Evolutionary conservation across 1,284 basidiomycete species (phyloP).

Genomic region (Exobasidium cylindrosporum): DNA sequence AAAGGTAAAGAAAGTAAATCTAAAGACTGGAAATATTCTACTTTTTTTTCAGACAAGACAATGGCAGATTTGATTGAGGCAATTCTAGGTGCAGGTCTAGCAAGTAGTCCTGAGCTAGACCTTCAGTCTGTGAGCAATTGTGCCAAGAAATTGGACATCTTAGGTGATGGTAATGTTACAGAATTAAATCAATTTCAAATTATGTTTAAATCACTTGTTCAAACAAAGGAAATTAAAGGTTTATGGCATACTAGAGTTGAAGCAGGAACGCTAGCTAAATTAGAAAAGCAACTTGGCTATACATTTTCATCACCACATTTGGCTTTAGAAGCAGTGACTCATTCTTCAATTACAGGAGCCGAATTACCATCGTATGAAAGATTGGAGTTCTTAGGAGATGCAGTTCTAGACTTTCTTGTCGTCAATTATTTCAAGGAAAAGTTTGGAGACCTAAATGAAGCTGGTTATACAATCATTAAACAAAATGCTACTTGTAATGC

Average conservation of each 20-base stretch:
- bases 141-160: constrained; percentile 1
- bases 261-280: not conserved
- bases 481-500: constrained; percentile 21
- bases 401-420: constrained; percentile 32
- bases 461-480: constrained; percentile 30
- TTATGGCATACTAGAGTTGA: not conserved
- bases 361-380: constrained; percentile 35
- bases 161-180: not conserved
- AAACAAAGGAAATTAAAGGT: not conserved
- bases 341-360: constrained; percentile 25
- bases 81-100: constrained; percentile 24
- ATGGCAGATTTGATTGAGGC: constrained; percentile 35
- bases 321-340: constrained; percentile 38
- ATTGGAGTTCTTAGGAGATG: constrained; percentile 44
- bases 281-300: constrained; percentile 26
- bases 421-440: constrained; percentile 13
- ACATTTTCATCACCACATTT: constrained; percentile 32
- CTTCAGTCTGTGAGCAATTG: not conserved
- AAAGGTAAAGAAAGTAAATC: not conserved
- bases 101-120: not conserved
- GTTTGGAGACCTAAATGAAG: constrained; percentile 22
- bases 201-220: not conserved
- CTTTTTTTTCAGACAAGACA: constrained; percentile 21
- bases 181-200: not conserved
- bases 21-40: not conserved